Evolutionary conservation across 305 asterid genomes (phyloP).

Genomic region (Solanum hybrid): DNA sequence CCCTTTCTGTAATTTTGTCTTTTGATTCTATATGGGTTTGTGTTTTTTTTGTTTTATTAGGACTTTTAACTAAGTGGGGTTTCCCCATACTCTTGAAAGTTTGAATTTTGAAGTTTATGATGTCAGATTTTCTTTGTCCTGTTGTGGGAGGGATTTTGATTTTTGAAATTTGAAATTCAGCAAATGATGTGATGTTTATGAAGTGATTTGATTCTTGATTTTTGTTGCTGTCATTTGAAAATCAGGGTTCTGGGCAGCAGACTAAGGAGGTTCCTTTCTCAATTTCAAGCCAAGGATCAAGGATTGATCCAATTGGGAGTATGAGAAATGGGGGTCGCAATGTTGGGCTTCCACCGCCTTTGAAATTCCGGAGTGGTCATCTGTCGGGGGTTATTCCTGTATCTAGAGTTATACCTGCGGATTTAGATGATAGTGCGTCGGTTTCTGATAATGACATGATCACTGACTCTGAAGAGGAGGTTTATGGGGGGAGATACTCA

Average conservation of each 20-base stretch:
- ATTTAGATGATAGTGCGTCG: conserved; percentile 23
- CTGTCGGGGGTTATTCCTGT: conserved; percentile 30
- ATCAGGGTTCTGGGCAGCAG: conserved; percentile 30
- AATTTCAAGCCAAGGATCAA: conserved; percentile 15
- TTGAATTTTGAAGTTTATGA: neutral
- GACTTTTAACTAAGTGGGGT: neutral
- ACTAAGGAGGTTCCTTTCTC: conserved; percentile 24
- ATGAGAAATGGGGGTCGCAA: conserved; percentile 22
- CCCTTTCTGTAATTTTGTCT: neutral
- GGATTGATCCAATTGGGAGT: conserved; percentile 26
- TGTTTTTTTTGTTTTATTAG: neutral
- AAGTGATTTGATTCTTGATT: neutral
- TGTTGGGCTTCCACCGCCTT: conserved; percentile 37
- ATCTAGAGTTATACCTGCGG: conserved; percentile 28
- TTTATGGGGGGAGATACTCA: conserved; percentile 36
- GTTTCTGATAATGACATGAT: conserved; percentile 35
- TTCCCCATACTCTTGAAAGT: neutral
- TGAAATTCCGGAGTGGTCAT: conserved; percentile 31
- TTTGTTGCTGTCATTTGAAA: neutral
- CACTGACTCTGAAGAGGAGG: conserved; percentile 33
- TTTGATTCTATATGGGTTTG: neutral
- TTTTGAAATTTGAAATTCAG: neutral
- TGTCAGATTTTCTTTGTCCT: neutral
- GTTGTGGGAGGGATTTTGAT: neutral
- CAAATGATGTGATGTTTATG: neutral